These are phyloP conservation scores for Geotrichum cucujoidarum DNA, from an alignment of 1,139 yeast genomes.

Conservation along the genomic window DNA sequence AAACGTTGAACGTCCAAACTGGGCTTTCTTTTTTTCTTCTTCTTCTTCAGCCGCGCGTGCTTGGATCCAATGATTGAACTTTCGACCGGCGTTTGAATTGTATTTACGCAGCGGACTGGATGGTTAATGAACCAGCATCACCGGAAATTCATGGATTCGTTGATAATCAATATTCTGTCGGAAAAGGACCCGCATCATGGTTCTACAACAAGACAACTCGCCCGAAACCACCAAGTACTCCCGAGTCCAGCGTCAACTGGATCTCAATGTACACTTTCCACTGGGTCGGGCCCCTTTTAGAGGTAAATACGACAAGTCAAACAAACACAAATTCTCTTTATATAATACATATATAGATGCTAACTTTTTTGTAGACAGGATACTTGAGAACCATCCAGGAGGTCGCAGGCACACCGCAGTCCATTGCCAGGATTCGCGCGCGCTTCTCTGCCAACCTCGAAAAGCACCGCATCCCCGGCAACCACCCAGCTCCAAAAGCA, in stretches of 20 bases:
- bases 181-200: not conserved
- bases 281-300: conserved; percentile 58
- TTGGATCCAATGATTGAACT: too few relatives aligned
- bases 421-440: conserved; percentile 43
- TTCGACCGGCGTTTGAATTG: conserved; percentile 24
- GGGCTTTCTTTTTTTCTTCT: too few relatives aligned
- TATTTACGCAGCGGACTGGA: too few relatives aligned
- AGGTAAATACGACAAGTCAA: conserved; percentile 31
- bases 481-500: conserved; percentile 26
- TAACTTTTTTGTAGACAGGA: conserved; percentile 40
- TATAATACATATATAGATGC: not conserved
- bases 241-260: conserved; percentile 28
- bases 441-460: conserved; percentile 41
- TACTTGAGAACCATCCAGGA: conserved; percentile 62
- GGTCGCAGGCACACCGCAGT: conserved; percentile 49
- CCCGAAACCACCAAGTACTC: conserved; percentile 17
- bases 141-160: not conserved
- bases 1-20: too few relatives aligned
- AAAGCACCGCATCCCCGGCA: conserved; percentile 30
- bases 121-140: too few relatives aligned
- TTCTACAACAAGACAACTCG: not conserved
- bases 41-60: too few relatives aligned
- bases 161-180: not conserved
- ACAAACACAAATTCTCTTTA: not conserved
- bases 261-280: conserved; percentile 41